Base-by-base conservation (phyloP, 106 monocot genomes). In the Apostasia shenzhenica region DNA sequence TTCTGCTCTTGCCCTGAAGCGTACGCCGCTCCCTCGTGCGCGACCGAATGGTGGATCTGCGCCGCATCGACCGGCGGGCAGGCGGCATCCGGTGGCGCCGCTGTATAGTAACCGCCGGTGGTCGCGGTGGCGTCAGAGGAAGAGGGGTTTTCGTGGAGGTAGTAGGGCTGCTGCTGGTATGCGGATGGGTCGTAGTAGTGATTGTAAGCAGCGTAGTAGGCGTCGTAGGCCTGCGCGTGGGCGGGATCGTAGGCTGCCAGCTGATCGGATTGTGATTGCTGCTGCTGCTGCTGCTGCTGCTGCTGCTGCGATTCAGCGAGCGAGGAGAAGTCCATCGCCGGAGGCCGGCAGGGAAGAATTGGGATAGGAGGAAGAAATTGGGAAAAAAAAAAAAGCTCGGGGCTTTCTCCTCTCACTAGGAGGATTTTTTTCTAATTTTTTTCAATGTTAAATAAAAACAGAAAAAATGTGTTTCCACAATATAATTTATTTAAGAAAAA, bases 321-420 rank as follows among this genome's bases (percentile, higher is more conserved):
- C 5, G 72, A 48, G 41, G 72, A 59, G 63, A 62, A 54, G 5
- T 72, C 72, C 72, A 72, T 72, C 65, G 65, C 65, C 65, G 48
- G 40, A 60, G n/a, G 26, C 46, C 65, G 65, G 8, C 14, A 53
- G 72, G 13, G 65, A 65, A 12, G 45, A 12, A n/a, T n/a, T 5
- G n/a, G 45, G 14, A 40, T n/a, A 65, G 45, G 65, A 65, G 13
- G 65, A 45, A 10, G 65, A 65, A 12, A 46, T 1, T 11, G 65
- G 52, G 52, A 52, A 52, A 26, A 26, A 26, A 26, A 26, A 26
- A 26, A 26, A 26, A 26, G n/a, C 26, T 26, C 26, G 26, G 26
- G 26, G 26, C 26, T 26, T 26, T 26, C 26, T 26, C 0, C 26
- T 26, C 26, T 26, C 26, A 26, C 26, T 26, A 0, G 0, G 26